Evolutionary conservation across 768 basidiomycete species (phyloP), one percentile per base, ranked within the genome.

Genomic region (Tricholoma furcatifolium): DNA sequence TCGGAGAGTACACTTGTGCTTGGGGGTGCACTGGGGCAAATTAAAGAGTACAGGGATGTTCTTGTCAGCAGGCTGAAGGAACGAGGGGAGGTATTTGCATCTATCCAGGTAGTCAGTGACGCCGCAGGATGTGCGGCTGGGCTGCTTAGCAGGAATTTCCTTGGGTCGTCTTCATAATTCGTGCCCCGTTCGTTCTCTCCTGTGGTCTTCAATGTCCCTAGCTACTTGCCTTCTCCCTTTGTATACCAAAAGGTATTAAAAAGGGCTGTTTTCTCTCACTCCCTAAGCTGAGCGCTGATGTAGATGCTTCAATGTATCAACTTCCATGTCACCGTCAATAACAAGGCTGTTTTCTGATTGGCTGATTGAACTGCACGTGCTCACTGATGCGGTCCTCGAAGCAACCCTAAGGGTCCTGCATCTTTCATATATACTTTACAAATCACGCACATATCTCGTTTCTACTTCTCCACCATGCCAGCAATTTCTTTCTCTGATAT

Each of bases 1-100:
- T 31, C 31, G 8, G 35, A 54, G 6, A 64, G 59, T 31, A 56
- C 54, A 0, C 59, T 66, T 18, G 57, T 65, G 8, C 51, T 67
- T 30, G 65, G 66, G 11, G 66, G 66, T 18, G 63, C 60, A 4
- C 47, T 66, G 36, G 50, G 54, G 8, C 63, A 64, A 42, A 38
- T 66, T n/a, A n/a, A 39, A 11, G 39, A 42, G 21, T 67, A 56
- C 31, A 52, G 43, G 20, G 43, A 40, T 21, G 32, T 61, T 20
- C 50, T 67, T 6, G 42, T 59, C 6, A 43, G 47, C 12, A 56
- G 47, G 8, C 43, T 63, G 40, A 34, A 47, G 6, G 48, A 43
- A 20, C 39, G 45, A 36, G 61, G 60, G 6, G 38, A 59, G 18
- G 36, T 18, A 9, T 64, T 62, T 54, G 56, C 53, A 21, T 53